Percentiles rank a stretch among this genome's conserved stretches.
These are phyloP conservation scores for Neodidymelliopsis sp. DNA, from an alignment of 2,329 filamentous ascomycete species.

Conservation along the genomic window DNA sequence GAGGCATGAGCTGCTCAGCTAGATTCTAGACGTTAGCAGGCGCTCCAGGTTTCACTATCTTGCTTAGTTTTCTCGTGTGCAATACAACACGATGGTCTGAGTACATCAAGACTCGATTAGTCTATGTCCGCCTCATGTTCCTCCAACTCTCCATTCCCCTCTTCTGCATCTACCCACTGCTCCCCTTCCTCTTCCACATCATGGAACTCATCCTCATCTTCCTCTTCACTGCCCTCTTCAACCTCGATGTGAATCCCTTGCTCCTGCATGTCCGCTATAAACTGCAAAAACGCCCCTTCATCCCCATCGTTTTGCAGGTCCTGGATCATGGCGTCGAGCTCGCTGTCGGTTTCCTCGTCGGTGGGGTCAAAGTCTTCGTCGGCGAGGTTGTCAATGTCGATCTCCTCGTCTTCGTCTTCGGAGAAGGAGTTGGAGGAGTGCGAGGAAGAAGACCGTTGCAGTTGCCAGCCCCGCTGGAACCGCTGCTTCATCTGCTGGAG, in stretches of 20 bases:
- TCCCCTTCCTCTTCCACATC: not conserved
- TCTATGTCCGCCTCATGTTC: conserved; percentile 1
- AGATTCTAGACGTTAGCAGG: too few species aligned
- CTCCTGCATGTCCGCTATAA: conserved; percentile 12
- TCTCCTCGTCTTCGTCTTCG: not conserved
- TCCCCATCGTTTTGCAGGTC: conserved; percentile 17
- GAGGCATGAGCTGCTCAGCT: too few species aligned
- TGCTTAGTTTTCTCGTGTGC: too few species aligned
- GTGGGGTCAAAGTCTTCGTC: conserved; percentile 4
- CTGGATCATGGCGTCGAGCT: conserved; percentile 9
- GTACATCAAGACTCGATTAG: too few species aligned
- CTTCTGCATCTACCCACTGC: conserved; percentile 13
- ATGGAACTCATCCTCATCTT: conserved; percentile 2
- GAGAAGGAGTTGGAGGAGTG: not conserved
- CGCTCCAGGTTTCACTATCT: too few species aligned
- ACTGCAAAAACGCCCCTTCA: conserved; percentile 8
- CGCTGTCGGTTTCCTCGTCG: conserved; percentile 9
- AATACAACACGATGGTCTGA: too few species aligned
- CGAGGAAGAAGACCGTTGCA: not conserved
- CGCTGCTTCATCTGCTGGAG: conserved; percentile 19
- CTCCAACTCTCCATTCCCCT: conserved; percentile 4
- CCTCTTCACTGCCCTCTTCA: not conserved
- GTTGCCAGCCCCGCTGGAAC: conserved; percentile 11
- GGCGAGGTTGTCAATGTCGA: not conserved
- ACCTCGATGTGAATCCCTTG: conserved; percentile 7